phyloP scores from a whole-genome alignment of 345 rosid species.

The Anastatica hierochuntica region DNA sequence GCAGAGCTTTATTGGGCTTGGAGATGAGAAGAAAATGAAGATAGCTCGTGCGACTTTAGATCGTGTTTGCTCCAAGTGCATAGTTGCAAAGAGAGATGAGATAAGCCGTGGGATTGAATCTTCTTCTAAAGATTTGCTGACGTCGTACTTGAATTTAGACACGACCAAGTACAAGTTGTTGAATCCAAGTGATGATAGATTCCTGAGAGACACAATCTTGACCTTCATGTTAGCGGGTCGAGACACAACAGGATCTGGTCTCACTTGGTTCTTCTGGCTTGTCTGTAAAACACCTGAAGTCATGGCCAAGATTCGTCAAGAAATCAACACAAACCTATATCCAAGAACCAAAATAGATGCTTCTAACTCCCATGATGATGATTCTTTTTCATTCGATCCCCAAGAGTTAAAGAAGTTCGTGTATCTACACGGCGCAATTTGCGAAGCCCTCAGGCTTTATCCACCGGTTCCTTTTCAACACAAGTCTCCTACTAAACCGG shows the following conservation, averaged over 20 bases:
- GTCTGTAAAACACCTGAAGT: slow-evolving; percentile 16
- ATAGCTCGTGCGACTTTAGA: slow-evolving; percentile 13
- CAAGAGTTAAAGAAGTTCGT: slow-evolving; percentile 20
- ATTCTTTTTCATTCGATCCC: background rate
- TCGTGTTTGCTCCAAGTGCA: slow-evolving; percentile 5
- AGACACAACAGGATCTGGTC: slow-evolving; percentile 26
- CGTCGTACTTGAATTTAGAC: slow-evolving; percentile 12
- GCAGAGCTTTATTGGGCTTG: slow-evolving; percentile 25
- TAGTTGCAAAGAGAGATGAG: slow-evolving; percentile 24
- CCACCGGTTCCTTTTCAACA: slow-evolving; percentile 25
- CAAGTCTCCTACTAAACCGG: slow-evolving; percentile 18
- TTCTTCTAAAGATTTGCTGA: slow-evolving; percentile 21
- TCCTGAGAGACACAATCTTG: slow-evolving; percentile 25
- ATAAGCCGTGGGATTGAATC: background rate
- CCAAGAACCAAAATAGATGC: background rate
- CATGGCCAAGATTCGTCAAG: slow-evolving; percentile 22
- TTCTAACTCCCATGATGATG: background rate
- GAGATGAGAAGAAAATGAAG: slow-evolving; percentile 30
- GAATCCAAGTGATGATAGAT: slow-evolving; percentile 8
- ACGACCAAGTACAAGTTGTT: slow-evolving; percentile 4
- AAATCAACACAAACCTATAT: slow-evolving; percentile 15
- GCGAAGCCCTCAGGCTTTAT: slow-evolving; percentile 21
- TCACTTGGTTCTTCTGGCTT: slow-evolving; percentile 38
- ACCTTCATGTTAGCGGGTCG: slow-evolving; percentile 21
- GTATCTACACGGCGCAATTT: slow-evolving; percentile 33